Evolutionary conservation across 2,329 filamentous ascomycete species (phyloP).

Genomic region (Arthrobotrys sinensis): DNA sequence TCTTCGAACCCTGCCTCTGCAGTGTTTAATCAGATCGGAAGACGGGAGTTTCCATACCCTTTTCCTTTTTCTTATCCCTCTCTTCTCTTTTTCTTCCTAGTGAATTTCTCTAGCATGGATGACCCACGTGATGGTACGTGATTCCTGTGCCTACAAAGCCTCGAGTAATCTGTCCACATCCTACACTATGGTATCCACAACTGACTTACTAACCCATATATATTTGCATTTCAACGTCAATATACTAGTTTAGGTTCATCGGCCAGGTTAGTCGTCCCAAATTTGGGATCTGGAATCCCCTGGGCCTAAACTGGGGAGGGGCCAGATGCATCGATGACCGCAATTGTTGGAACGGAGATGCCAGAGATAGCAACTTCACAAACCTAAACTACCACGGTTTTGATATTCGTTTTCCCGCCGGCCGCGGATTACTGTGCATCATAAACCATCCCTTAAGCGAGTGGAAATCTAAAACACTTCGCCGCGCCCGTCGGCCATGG

Average conservation of each 20-base stretch:
- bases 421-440: conserved; percentile 31
- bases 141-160: conserved; percentile 15
- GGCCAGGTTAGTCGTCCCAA: background rate
- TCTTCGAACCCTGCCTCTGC: background rate
- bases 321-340: background rate
- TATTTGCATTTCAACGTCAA: background rate
- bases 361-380: conserved; percentile 9
- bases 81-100: background rate
- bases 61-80: conserved; percentile 6
- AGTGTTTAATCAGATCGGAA: conserved; percentile 11
- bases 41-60: conserved; percentile 15
- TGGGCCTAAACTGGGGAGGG: background rate
- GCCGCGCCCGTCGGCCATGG: conserved; percentile 6
- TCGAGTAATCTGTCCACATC: conserved; percentile 15
- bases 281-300: conserved; percentile 23
- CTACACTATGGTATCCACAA: conserved; percentile 11
- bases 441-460: conserved; percentile 4
- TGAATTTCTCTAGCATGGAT: too few relatives aligned
- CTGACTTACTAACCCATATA: background rate
- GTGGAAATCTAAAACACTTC: conserved; percentile 28
- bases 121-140: background rate
- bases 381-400: conserved; percentile 7
- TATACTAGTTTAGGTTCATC: background rate
- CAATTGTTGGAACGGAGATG: background rate
- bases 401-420: conserved; percentile 14